Conservation (phyloP, 2,329 filamentous ascomycete genomes). For the Clarireedia homoeocarpa region DNA sequence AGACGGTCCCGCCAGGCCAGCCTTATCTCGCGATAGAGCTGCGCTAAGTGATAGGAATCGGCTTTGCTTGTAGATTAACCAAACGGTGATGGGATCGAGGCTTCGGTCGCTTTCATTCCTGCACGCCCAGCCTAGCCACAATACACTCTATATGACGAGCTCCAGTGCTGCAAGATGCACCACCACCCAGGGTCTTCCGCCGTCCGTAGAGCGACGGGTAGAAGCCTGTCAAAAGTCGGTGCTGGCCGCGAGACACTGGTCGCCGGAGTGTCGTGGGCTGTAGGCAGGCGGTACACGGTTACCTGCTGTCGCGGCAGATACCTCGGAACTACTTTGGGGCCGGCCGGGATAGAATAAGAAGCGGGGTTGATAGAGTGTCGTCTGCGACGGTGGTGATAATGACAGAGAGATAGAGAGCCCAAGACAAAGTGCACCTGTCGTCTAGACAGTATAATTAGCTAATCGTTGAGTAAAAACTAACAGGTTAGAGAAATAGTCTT, state of each 20-base stretch:
- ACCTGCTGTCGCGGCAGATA: not conserved
- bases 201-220: constrained; percentile 1
- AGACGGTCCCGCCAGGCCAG: not conserved
- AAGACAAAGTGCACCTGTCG: not conserved
- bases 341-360: not conserved
- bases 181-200: not conserved
- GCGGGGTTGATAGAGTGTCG: not conserved
- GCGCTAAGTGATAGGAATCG: not conserved
- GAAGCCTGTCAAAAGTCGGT: constrained; percentile 2
- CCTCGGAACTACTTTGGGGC: not conserved
- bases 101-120: not conserved
- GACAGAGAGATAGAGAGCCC: not conserved
- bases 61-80: not conserved
- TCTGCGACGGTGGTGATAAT: not conserved
- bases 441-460: not conserved
- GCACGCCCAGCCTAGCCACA: not conserved
- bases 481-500: not conserved
- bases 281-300: not conserved
- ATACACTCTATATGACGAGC: not conserved
- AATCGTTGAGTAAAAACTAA: not conserved
- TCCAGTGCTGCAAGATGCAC: constrained; percentile 1
- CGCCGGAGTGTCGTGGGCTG: not conserved
- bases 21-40: not conserved
- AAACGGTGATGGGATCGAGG: not conserved
- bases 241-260: constrained; percentile 1